These are phyloP conservation scores for Aureobasidium pullulans DNA, from an alignment of 2,329 filamentous ascomycete genomes.

Conservation along the genomic window DNA sequence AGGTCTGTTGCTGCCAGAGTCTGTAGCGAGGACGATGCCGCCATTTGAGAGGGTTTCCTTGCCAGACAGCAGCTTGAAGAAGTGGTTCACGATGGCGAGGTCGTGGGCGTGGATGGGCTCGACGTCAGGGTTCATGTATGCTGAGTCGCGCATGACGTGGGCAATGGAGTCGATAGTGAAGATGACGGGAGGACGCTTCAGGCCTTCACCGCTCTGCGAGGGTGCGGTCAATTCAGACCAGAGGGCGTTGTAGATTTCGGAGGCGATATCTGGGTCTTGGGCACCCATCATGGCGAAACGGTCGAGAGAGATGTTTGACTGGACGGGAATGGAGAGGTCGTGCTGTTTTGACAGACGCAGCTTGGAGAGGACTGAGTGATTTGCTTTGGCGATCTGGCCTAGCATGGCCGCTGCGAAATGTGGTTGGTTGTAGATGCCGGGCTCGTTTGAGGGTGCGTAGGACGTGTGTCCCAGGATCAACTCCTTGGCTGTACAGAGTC, in stretches of 20 bases:
- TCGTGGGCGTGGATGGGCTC: conserved; percentile 80
- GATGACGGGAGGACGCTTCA: conserved; percentile 56
- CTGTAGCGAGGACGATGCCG: conserved; percentile 69
- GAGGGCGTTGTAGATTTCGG: conserved; percentile 71
- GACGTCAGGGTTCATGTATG: conserved; percentile 65
- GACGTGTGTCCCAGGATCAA: conserved; percentile 72
- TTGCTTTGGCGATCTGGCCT: conserved; percentile 63
- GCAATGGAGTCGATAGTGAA: conserved; percentile 71
- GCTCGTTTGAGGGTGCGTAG: conserved; percentile 59
- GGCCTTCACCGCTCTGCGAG: conserved; percentile 32
- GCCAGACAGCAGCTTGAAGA: conserved; percentile 64
- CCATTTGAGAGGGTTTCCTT: conserved; percentile 56
- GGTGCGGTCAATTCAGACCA: conserved; percentile 67
- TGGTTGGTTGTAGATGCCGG: conserved; percentile 65
- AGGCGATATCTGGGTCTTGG: conserved; percentile 69
- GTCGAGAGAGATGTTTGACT: conserved; percentile 54
- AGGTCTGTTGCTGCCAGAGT: conserved; percentile 63
- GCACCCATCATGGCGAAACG: conserved; percentile 62
- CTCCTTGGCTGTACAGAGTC: conserved; percentile 46
- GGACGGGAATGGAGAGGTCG: conserved; percentile 53
- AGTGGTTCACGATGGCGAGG: conserved; percentile 66
- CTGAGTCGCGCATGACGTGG: conserved; percentile 71
- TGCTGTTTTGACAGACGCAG: conserved; percentile 47
- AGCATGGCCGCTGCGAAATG: conserved; percentile 70
- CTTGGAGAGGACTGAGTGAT: conserved; percentile 54